Evolutionary conservation across 345 rosid genomes (phyloP).

Genomic region (Eutrema yunnanense): DNA sequence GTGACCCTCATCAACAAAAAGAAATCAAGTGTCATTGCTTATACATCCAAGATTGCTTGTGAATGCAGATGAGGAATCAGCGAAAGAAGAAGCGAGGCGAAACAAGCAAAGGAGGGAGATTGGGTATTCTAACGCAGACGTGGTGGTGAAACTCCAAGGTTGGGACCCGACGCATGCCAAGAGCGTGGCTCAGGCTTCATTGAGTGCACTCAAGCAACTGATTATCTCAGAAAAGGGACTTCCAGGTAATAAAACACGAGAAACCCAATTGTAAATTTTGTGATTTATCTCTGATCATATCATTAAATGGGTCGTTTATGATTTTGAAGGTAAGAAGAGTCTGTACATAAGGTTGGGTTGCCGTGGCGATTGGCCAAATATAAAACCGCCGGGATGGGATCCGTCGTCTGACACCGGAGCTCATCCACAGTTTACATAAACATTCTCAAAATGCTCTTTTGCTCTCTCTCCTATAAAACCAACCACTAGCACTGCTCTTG

Average conservation of each 20-base stretch:
- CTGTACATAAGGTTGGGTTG: constrained; percentile 82
- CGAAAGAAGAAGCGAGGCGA: constrained; percentile 69
- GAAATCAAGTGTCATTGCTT: neutral
- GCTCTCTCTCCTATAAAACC: neutral
- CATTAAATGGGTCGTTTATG: neutral
- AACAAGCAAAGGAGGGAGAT: constrained; percentile 41
- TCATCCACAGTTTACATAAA: constrained; percentile 12
- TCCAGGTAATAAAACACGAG: constrained; percentile 45
- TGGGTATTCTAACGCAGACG: constrained; percentile 82
- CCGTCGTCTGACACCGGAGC: constrained; percentile 39
- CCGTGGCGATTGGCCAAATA: constrained; percentile 85
- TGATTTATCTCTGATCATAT: neutral
- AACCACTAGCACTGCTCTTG: neutral
- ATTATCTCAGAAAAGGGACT: constrained; percentile 72
- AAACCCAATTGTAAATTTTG: neutral
- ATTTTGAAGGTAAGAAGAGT: constrained; percentile 67
- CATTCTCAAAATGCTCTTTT: neutral
- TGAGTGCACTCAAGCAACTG: constrained; percentile 77
- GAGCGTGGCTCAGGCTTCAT: constrained; percentile 74
- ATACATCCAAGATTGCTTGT: neutral
- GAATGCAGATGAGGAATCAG: constrained; percentile 61
- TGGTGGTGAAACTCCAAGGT: constrained; percentile 83
- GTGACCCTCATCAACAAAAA: neutral
- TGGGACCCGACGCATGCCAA: constrained; percentile 74
- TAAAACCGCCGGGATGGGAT: constrained; percentile 79